phyloP scores from a whole-genome alignment of 257 asterid genomes.

The Perilla frutescens region DNA sequence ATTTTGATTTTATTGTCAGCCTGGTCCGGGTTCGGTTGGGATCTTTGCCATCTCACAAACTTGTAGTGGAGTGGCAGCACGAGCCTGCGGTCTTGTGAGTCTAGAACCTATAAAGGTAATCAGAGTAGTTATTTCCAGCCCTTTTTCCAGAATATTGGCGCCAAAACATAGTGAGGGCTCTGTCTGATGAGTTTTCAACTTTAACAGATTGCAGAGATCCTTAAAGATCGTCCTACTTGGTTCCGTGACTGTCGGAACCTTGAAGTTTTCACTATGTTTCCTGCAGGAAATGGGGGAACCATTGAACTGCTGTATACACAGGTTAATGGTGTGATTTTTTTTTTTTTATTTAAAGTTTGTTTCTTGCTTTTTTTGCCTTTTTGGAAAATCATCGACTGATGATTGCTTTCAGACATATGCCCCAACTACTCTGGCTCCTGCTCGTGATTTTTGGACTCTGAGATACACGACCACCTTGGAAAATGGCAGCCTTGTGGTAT shows the following conservation, averaged over 20 bases:
- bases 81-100: constrained; percentile 99
- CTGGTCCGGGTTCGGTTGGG: constrained; percentile 99
- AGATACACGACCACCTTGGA: constrained; percentile 94
- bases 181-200: neutral
- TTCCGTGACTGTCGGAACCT: constrained; percentile 95
- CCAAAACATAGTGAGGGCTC: neutral
- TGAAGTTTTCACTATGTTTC: constrained; percentile 87
- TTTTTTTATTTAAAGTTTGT: neutral
- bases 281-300: constrained; percentile 95
- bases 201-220: constrained; percentile 92
- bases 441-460: constrained; percentile 97
- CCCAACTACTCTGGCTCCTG: constrained; percentile 94
- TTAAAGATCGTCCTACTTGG: constrained; percentile 96
- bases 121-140: neutral
- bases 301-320: constrained; percentile 87
- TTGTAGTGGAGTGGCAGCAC: constrained; percentile 97
- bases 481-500: constrained; percentile 94
- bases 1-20: constrained; percentile 54
- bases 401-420: constrained; percentile 73
- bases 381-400: neutral
- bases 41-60: constrained; percentile 95
- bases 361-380: neutral
- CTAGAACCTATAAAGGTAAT: constrained; percentile 92
- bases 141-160: neutral
- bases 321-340: constrained; percentile 44